Evolutionary conservation across 2,329 filamentous ascomycete genomes (phyloP), one percentile per base, ranked within the genome.

Genomic region (Cladosporium halotolerans): DNA sequence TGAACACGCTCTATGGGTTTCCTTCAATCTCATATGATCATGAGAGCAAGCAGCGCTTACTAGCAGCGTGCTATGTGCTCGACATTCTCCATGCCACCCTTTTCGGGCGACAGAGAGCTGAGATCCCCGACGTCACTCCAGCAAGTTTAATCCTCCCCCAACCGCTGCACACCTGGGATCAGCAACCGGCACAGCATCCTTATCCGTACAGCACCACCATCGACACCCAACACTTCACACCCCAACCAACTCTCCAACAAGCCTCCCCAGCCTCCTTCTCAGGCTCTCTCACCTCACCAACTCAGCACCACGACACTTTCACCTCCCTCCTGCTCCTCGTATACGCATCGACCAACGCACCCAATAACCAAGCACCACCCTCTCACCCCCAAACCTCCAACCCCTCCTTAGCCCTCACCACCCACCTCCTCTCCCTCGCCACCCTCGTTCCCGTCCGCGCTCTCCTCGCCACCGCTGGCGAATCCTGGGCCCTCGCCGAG

Each of bases 401-500:
- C 4, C 13, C 48, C 34, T 28, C 28, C 3, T 14, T 38, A 5
- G 14, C 36, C 16, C 40, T 51, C 2, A 18, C 48, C 3, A 16
- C 10, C 3, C 18, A 38, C 10, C 45, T 38, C 33, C 43, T 23
- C 53, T 45, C 11, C 16, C 40, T 51, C 7, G 28, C 32, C n/a
- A 11, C 32, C 11, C 36, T 9, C 11, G 38, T 66, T 3, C 73
- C 73, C 0, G 57, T 74, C 4, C 70, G 71, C 16, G 67, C 72
- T 1, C 61, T 76, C 4, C 61, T 76, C 11, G 72, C 73, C 31
- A 67, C 75, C 0, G 67, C 70, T 3, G 72, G 73, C 34, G 72
- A 76, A 48, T 68, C 70, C 13, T 76, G 73, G 73, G 65, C 74
- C 8, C 61, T 76, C n/a, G 69, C 65, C 1, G 70, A 73, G 54